phyloP scores from a whole-genome alignment of 495 filamentous ascomycete species.

The Jackrogersella minutella region DNA sequence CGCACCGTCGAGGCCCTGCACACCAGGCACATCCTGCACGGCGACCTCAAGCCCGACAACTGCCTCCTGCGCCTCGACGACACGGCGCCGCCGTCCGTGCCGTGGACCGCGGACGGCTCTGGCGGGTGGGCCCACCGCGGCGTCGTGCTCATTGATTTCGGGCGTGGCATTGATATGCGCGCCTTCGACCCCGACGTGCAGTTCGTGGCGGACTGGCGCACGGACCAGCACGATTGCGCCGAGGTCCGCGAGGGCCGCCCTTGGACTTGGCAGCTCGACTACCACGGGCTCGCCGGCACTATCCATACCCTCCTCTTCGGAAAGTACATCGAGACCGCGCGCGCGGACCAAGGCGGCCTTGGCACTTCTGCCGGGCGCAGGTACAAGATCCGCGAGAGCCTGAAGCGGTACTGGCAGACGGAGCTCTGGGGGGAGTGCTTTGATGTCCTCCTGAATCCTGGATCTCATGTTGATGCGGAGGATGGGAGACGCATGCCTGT shows the following conservation, averaged over 20 bases:
- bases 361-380: conserved; percentile 62
- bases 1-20: conserved; percentile 90
- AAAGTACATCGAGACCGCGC: conserved; percentile 86
- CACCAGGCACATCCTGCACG: conserved; percentile 80
- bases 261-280: conserved; percentile 97
- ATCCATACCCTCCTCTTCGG: conserved; percentile 90
- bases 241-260: conserved; percentile 92
- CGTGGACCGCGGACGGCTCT: conserved; percentile 74
- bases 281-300: conserved; percentile 87
- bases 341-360: conserved; percentile 57
- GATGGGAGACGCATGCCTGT: conserved; percentile 70
- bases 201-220: conserved; percentile 96
- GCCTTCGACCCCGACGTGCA: conserved; percentile 78
- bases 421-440: conserved; percentile 88
- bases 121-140: conserved; percentile 85
- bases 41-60: conserved; percentile 95
- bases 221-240: conserved; percentile 80
- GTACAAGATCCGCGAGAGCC: conserved; percentile 71
- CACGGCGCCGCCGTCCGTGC: conserved; percentile 55
- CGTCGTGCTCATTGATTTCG: conserved; percentile 90
- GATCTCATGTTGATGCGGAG: conserved; percentile 65
- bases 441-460: conserved; percentile 86
- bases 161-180: conserved; percentile 91
- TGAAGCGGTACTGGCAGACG: conserved; percentile 95
- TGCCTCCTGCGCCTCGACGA: conserved; percentile 85